Evolutionary conservation across 176 grass and related monocot genomes (phyloP), one percentile per base, ranked within the genome.

Genomic region (Oryza meyeriana): DNA sequence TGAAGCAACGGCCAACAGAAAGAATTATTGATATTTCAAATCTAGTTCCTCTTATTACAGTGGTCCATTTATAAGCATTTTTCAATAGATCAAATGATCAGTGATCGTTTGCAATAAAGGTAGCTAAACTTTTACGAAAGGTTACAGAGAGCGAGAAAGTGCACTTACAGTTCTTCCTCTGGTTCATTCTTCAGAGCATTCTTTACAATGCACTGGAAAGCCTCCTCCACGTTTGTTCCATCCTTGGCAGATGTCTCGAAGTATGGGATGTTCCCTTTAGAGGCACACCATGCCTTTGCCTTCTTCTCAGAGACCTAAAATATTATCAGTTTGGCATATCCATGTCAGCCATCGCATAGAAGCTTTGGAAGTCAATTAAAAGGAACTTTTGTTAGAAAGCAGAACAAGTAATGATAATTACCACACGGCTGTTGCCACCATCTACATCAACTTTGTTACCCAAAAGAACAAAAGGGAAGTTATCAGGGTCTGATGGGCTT

Each of bases 201-300:
- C 67, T 88, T 92, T 72, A 92, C 78, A 24, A 98, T 98, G 64
- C 90, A 95, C 48, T 98, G 88, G 83, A 98, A 98, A 86, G 96
- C 96, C 16, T 92, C 93, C 77, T 99, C 96, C 8, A 99, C 96
- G 36, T 95, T 99, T 4, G 77, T 90, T 50, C 96, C 96, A 66
- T 99, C 96, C 86, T 94, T 99, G 10, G 96, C 96, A 80, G 93
- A 99, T 45, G 96, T 99, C 77, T 95, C 96, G 45, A 99, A 95
- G 85, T 95, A 99, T 6, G 96, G 93, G 44, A 99, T 95, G 72
- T 93, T 94, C 28, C 96, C 93, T 81, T 99, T 99, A 1, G 96
- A 95, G 74, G 96, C 83, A 22, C 93, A 99, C 93, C 93, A 99
- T 80, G 93, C 85, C 83, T 86, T 95, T 63, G 89, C 93, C 85